Conservation (phyloP, 805 yeast genomes). For the Lachancea waltii region DNA sequence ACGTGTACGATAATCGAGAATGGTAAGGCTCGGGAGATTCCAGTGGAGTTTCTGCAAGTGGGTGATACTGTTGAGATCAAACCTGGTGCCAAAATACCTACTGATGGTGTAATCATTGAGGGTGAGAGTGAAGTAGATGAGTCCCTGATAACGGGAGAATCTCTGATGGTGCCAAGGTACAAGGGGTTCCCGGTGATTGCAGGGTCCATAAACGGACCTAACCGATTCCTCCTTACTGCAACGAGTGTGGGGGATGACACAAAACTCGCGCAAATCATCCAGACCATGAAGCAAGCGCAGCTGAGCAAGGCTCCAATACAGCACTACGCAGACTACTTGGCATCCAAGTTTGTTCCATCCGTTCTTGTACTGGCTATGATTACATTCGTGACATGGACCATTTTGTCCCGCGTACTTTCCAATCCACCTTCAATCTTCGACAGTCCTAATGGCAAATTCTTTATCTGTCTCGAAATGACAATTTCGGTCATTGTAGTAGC, state of each 20-base stretch:
- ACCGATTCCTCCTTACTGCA: conserved; percentile 62
- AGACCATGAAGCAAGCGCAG: conserved; percentile 84
- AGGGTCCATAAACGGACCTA: conserved; percentile 83
- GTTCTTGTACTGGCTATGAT: conserved; percentile 54
- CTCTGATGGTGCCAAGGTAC: conserved; percentile 61
- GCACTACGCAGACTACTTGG: conserved; percentile 75
- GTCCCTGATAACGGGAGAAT: conserved; percentile 87
- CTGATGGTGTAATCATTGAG: conserved; percentile 75
- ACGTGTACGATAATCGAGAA: conserved; percentile 54
- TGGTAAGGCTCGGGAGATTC: conserved; percentile 38
- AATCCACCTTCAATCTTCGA: conserved; percentile 47
- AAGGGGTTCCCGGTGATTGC: conserved; percentile 67
- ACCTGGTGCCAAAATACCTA: conserved; percentile 87
- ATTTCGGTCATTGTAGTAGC: conserved; percentile 95
- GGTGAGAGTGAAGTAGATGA: conserved; percentile 88
- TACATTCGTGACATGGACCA: conserved; percentile 63
- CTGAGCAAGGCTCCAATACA: conserved; percentile 86
- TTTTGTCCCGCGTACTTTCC: conserved; percentile 32
- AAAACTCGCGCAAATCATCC: conserved; percentile 79
- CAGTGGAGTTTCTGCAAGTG: conserved; percentile 70
- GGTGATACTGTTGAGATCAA: conserved; percentile 70
- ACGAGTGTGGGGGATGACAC: conserved; percentile 74
- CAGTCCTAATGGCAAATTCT: conserved; percentile 46
- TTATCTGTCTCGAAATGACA: conserved; percentile 67
- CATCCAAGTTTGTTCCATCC: conserved; percentile 77